Evolutionary conservation across 495 filamentous ascomycete genomes (phyloP).

Genomic region (Polyplosphaeria fusca): DNA sequence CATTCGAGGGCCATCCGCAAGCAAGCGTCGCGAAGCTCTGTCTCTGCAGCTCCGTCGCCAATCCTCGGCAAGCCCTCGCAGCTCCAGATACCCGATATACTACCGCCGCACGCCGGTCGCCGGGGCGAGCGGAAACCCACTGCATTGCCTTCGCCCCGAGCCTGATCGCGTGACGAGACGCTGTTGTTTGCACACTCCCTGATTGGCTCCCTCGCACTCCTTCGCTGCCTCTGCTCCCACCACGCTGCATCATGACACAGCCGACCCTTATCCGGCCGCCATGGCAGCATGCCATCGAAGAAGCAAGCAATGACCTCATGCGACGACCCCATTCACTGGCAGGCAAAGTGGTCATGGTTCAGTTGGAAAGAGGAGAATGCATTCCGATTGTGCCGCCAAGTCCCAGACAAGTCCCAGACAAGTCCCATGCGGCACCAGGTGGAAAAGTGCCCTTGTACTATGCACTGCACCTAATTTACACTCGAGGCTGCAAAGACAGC

Average conservation of each 20-base stretch:
- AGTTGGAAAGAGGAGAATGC: slow-evolving; percentile 32
- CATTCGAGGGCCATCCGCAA: too few relatives aligned
- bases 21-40: too few relatives aligned
- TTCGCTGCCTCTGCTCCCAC: too few relatives aligned
- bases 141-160: neutral
- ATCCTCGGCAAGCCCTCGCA: too few relatives aligned
- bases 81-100: too few relatives aligned
- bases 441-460: slow-evolving; percentile 17
- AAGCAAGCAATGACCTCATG: neutral
- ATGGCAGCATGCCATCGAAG: too few relatives aligned
- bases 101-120: too few relatives aligned
- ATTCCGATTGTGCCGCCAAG: slow-evolving; percentile 28
- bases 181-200: neutral
- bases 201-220: too few relatives aligned
- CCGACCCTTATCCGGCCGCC: too few relatives aligned
- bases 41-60: too few relatives aligned
- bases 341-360: too few relatives aligned
- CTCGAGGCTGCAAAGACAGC: slow-evolving; percentile 5
- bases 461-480: slow-evolving; percentile 31
- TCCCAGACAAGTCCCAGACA: slow-evolving; percentile 27
- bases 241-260: too few relatives aligned
- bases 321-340: neutral
- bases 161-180: neutral
- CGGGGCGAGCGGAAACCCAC: neutral
- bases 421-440: slow-evolving; percentile 27